Evolutionary conservation across 106 monocot genomes (phyloP).

Genomic region (Amphibolis antarctica): DNA sequence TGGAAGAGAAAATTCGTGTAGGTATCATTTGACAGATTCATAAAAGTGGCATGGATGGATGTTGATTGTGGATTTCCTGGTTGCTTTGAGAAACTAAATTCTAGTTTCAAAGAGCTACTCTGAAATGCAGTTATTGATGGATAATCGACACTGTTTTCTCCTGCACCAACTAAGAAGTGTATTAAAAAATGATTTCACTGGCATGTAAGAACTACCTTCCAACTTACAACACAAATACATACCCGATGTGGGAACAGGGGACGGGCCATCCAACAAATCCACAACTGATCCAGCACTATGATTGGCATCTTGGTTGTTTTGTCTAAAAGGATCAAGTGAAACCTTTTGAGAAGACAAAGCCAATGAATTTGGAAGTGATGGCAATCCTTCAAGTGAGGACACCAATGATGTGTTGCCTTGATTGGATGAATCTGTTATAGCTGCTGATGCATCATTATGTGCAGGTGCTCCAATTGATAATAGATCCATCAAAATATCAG

Average conservation of each 20-base stretch:
- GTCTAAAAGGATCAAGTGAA: slow-evolving; percentile 18
- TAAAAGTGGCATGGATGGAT: slow-evolving; percentile 55
- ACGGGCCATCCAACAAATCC: slow-evolving; percentile 67
- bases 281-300: slow-evolving; percentile 28
- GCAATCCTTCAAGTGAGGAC: slow-evolving; percentile 21
- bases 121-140: slow-evolving; percentile 76
- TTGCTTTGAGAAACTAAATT: slow-evolving; percentile 68
- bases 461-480: slow-evolving; percentile 66
- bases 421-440: slow-evolving; percentile 22
- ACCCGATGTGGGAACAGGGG: slow-evolving; percentile 41
- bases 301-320: slow-evolving; percentile 23
- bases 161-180: slow-evolving; percentile 20
- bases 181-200: neutral
- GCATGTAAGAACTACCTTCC: neutral
- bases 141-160: slow-evolving; percentile 29
- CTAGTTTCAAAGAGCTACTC: slow-evolving; percentile 53
- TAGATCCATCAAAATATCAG: slow-evolving; percentile 89
- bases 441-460: slow-evolving; percentile 27
- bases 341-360: slow-evolving; percentile 13
- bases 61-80: slow-evolving; percentile 65
- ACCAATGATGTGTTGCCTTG: slow-evolving; percentile 17
- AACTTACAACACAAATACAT: neutral
- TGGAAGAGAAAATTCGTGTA: slow-evolving; percentile 90
- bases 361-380: slow-evolving; percentile 15
- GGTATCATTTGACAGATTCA: slow-evolving; percentile 48